Evolutionary conservation across 192 early-diverging fungal genomes (phyloP).

Genomic region (Backusella psychrophila): DNA sequence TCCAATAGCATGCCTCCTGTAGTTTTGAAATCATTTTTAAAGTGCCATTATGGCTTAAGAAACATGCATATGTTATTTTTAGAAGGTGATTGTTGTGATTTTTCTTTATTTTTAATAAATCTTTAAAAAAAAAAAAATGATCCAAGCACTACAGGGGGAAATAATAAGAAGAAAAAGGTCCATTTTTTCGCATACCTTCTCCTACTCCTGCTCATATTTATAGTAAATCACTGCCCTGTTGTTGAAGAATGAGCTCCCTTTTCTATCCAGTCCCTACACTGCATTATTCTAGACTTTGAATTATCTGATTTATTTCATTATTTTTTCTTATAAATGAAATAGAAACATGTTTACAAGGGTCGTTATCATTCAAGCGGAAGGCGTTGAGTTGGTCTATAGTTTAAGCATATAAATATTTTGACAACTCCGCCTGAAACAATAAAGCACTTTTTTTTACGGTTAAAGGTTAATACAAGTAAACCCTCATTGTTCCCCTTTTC

Average conservation of each 20-base stretch:
- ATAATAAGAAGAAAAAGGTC: neutral
- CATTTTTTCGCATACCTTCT: neutral
- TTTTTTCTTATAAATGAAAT: neutral
- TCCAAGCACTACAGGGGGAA: neutral
- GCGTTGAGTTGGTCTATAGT: neutral
- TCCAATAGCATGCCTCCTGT: neutral
- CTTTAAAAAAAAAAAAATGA: neutral
- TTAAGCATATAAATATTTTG: neutral
- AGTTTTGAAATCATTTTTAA: neutral
- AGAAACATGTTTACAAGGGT: neutral
- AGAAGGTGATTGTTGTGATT: neutral
- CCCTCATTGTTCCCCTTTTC: neutral
- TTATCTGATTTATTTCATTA: neutral
- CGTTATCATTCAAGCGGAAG: neutral
- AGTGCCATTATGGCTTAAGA: neutral
- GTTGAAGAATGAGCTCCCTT: neutral
- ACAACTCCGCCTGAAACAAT: neutral
- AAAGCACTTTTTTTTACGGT: neutral
- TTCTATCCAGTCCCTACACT: neutral
- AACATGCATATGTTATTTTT: neutral
- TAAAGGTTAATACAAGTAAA: neutral
- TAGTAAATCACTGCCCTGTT: neutral
- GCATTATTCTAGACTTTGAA: neutral
- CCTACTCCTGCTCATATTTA: neutral
- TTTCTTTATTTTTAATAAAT: neutral